These are phyloP conservation scores for Rhizopus arrhizus DNA, from an alignment of 371 early-diverging fungal species.

Conservation along the genomic window DNA sequence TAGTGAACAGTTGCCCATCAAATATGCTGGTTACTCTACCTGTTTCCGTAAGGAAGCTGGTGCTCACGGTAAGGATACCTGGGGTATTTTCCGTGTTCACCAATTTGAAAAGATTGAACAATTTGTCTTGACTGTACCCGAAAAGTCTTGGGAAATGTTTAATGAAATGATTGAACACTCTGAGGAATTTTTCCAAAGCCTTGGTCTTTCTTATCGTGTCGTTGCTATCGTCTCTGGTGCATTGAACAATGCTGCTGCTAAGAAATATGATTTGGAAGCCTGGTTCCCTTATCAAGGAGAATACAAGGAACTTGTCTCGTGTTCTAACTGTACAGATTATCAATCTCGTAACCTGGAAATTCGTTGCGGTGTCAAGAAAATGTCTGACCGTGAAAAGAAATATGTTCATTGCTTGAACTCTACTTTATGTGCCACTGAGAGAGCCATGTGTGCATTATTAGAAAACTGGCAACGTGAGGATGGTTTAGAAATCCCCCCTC, in stretches of 20 bases:
- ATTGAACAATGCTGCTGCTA: constrained; percentile 99
- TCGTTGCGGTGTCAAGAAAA: constrained; percentile 96
- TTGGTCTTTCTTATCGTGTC: constrained; percentile 95
- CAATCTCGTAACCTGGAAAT: constrained; percentile 96
- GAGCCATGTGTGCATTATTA: constrained; percentile 97
- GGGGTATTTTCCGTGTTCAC: constrained; percentile 99
- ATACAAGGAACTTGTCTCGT: constrained; percentile 99
- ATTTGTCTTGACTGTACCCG: constrained; percentile 96
- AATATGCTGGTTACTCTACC: constrained; percentile 98
- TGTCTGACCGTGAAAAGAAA: constrained; percentile 93
- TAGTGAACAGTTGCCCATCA: constrained; percentile 88
- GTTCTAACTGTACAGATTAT: constrained; percentile 99
- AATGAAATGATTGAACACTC: constrained; percentile 95
- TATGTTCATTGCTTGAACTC: constrained; percentile 99
- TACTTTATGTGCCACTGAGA: constrained; percentile 98
- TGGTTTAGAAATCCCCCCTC: constrained; percentile 88
- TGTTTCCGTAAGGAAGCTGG: constrained; percentile 99
- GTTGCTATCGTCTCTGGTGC: constrained; percentile 97
- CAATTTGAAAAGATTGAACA: constrained; percentile 99
- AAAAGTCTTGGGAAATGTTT: constrained; percentile 97
- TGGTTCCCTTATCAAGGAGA: constrained; percentile 99
- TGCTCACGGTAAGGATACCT: constrained; percentile 98
- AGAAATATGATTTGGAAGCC: constrained; percentile 99
- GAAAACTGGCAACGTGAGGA: constrained; percentile 98
- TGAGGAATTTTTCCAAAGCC: constrained; percentile 96